A percentile compares a stretch with the other conserved stretches of the same genome.
These are phyloP conservation scores for Russula sp. DNA, from an alignment of 768 basidiomycete genomes.

Conservation along the genomic window DNA sequence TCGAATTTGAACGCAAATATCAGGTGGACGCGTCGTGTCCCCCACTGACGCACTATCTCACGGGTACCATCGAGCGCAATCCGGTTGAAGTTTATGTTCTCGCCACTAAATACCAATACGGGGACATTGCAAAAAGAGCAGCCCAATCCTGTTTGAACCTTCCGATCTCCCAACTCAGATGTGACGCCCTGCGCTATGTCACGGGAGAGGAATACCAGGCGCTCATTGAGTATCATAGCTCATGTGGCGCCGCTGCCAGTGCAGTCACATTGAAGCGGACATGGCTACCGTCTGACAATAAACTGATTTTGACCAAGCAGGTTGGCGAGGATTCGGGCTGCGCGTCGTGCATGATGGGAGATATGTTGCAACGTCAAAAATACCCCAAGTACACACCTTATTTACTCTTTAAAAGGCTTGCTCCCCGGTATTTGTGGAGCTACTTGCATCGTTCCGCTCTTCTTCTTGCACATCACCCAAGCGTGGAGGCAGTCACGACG, in stretches of 20 bases:
- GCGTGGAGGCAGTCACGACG: not conserved
- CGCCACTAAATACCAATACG: not conserved
- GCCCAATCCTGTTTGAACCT: not conserved
- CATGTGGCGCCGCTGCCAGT: conserved; percentile 10
- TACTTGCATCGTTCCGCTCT: conserved; percentile 13
- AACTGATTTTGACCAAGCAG: not conserved
- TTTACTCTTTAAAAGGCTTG: not conserved
- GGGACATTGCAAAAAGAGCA: not conserved
- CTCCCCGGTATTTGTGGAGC: conserved; percentile 6
- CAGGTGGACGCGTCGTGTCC: not conserved
- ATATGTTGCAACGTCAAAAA: not conserved
- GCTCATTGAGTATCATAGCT: conserved; percentile 5
- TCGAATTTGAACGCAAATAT: conserved; percentile 18
- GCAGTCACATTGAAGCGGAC: not conserved
- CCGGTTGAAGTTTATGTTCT: conserved; percentile 15
- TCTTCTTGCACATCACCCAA: conserved; percentile 9
- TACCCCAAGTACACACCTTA: too few relatives aligned
- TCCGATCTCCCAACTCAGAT: not conserved
- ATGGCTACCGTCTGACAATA: not conserved
- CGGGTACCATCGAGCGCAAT: not conserved
- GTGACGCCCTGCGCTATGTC: conserved; percentile 1
- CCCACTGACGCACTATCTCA: not conserved
- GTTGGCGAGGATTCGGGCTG: not conserved
- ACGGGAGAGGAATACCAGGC: conserved; percentile 9
- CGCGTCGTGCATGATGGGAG: not conserved